phyloP scores from a whole-genome alignment of 1,139 yeast genomes.

The Scheffersomyces insectosa region DNA sequence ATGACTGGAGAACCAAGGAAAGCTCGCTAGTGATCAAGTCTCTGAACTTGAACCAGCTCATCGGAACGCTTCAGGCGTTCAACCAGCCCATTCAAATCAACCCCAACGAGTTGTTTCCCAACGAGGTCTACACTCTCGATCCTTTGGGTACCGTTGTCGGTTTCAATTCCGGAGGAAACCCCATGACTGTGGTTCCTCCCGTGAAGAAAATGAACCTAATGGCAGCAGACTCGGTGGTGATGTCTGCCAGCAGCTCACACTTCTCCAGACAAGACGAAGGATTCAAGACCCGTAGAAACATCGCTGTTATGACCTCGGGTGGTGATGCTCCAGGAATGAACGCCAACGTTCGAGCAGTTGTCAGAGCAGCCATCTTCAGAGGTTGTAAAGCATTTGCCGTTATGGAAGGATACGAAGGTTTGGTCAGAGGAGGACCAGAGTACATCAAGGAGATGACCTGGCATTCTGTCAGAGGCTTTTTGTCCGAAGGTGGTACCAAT shows the following conservation, averaged over 20 bases:
- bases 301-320: conserved; percentile 97
- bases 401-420: conserved; percentile 93
- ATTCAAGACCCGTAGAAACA: conserved; percentile 40
- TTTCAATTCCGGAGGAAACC: conserved; percentile 59
- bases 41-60: conserved; percentile 33
- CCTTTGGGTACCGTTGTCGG: conserved; percentile 71
- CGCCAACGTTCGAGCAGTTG: conserved; percentile 92
- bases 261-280: conserved; percentile 12
- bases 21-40: conserved; percentile 41
- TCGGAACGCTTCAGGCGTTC: conserved; percentile 28
- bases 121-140: conserved; percentile 66
- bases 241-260: conserved; percentile 16
- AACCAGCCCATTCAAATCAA: conserved; percentile 34
- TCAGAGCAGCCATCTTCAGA: conserved; percentile 80
- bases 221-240: conserved; percentile 7
- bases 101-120: conserved; percentile 69
- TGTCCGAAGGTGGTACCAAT: conserved; percentile 89
- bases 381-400: conserved; percentile 96
- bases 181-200: conserved; percentile 55
- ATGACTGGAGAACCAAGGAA: conserved; percentile 56
- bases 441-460: conserved; percentile 77
- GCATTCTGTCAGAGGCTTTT: conserved; percentile 93
- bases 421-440: conserved; percentile 75
- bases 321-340: conserved; percentile 99
- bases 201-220: conserved; percentile 20